phyloP scores from a whole-genome alignment of 83 land plant species.

The Picea engelmannii region DNA sequence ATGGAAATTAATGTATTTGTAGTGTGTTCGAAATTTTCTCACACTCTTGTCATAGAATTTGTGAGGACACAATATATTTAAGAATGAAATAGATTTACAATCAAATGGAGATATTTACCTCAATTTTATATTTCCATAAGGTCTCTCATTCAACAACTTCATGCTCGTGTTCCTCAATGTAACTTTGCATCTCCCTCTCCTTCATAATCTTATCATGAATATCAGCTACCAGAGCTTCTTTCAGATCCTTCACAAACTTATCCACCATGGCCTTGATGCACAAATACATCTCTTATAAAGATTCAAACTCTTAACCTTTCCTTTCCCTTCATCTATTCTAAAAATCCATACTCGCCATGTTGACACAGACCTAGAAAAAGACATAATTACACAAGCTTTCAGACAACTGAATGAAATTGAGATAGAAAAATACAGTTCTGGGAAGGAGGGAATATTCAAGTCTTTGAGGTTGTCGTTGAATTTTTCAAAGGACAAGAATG shows the following conservation, averaged over 20 bases:
- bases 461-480: slow-evolving; percentile 42
- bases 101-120: no score
- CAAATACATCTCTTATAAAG: slow-evolving; percentile 60
- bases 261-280: slow-evolving; percentile 58
- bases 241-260: no score
- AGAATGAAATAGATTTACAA: no score
- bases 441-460: slow-evolving; percentile 56
- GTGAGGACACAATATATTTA: no score
- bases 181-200: slow-evolving; percentile 98
- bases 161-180: slow-evolving; percentile 90
- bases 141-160: slow-evolving; percentile 98
- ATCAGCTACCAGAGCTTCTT: slow-evolving; percentile 11
- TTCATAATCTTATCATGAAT: slow-evolving; percentile 96
- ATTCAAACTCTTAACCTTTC: neutral
- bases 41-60: no score
- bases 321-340: neutral
- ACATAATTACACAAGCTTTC: neutral
- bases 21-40: no score
- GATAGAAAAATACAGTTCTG: neutral
- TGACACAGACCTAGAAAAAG: no score
- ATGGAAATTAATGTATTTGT: no score
- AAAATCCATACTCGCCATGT: no score
- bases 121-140: slow-evolving; percentile 96
- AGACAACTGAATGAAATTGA: neutral
- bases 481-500: slow-evolving; percentile 41